A percentile compares a stretch with the other conserved stretches of the same genome.
Conservation (phyloP, 31 red algal species). For the Odonthalia washingtoniensis region DNA sequence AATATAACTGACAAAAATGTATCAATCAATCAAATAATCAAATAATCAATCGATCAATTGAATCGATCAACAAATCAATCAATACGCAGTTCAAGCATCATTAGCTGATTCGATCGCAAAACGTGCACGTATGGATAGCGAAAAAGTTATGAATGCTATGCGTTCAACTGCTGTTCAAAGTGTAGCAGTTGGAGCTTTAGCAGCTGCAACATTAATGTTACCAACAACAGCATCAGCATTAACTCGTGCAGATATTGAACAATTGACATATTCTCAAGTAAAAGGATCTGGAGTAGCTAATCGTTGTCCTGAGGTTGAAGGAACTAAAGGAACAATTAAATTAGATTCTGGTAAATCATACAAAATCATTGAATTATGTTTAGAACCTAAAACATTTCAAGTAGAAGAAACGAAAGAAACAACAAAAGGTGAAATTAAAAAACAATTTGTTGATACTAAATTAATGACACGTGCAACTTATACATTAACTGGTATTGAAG, state of each 20-base stretch:
- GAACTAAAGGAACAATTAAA: conserved; percentile 90
- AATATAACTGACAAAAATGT: too few species aligned
- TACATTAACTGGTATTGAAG: conserved; percentile 92
- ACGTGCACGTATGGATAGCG: conserved; percentile 64
- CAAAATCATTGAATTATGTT: conserved; percentile 97
- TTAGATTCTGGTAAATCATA: conserved; percentile 83
- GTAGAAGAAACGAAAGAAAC: conserved; percentile 86
- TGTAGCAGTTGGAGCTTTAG: conserved; percentile 54
- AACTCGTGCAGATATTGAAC: conserved; percentile 84
- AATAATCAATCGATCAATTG: too few species aligned
- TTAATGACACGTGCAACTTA: conserved; percentile 98
- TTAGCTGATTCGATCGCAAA: conserved; percentile 61
- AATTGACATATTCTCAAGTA: conserved; percentile 97
- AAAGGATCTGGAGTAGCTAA: conserved; percentile 98
- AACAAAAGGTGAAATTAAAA: conserved; percentile 76
- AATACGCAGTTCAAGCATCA: conserved; percentile 75
- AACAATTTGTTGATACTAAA: conserved; percentile 95
- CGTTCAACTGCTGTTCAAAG: conserved; percentile 44
- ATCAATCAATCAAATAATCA: too few species aligned
- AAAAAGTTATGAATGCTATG: conserved; percentile 46
- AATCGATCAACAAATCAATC: too few species aligned
- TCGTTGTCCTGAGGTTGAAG: conserved; percentile 96
- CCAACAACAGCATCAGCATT: conserved; percentile 58
- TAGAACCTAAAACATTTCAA: conserved; percentile 97
- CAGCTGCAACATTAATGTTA: conserved; percentile 56